Base-by-base conservation (phyloP, 2,329 filamentous ascomycete genomes). In the Microcyclospora pomicola region DNA sequence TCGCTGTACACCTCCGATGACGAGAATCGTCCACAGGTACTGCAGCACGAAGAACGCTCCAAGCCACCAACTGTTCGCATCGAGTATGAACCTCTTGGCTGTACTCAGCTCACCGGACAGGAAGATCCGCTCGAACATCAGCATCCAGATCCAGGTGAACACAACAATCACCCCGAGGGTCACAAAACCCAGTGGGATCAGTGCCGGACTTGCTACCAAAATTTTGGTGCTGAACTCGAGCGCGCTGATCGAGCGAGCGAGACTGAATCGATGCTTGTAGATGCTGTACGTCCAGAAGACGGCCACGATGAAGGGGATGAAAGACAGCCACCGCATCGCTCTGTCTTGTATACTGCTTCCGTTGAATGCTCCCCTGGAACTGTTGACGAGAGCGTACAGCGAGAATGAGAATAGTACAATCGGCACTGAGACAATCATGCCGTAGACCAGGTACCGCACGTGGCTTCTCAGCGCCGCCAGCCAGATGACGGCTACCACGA, bases 91-190 rank as follows among this genome's bases (percentile, higher is more conserved):
- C 31, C 78, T 65, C 42, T 62, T 65, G 9, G 52, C 45, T 15
- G 56, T 57, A 9, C 77, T 76, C 47, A 88, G 77, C 59, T 87
- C 82, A 0, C 91, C 91, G n/a, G 84, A 85, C 42, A 96, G 75
- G 59, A 98, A 98, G 41, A 96, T 79, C 33, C 86, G 75, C 6
- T 87, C 88, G 60, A 98, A 96, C 86, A 98, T 95, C 50, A 78
- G 77, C 49, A 96, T 75, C 91, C 91, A 98, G 6, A 82, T 60
- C 91, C 91, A 98, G 0, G 87, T 95, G 81, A 87, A 96, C 11
- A 75, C 65, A 9, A 95, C 82, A 32, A 93, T 80, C 16, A 78
- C 66, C 6, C 67, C 72, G 11, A 96, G 71, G 15, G 80, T 81
- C 9, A 71, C 75, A 51, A 95, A 80, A 2, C 91, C 91, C n/a